Evolutionary conservation across 768 basidiomycete species (phyloP).

Genomic region (Tricholoma flavovirens): DNA sequence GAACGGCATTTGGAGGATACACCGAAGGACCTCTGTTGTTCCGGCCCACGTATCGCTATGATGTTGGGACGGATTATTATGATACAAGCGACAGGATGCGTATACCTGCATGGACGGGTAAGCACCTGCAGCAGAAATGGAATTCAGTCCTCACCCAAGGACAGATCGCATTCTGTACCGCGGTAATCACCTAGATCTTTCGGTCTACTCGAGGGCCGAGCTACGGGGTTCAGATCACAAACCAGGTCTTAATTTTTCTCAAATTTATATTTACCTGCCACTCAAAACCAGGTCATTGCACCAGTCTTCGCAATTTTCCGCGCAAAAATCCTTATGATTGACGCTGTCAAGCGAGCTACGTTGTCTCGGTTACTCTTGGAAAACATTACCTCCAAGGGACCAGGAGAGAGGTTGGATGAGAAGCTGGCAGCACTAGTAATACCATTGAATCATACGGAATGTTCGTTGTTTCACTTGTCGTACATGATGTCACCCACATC

Average conservation of each 20-base stretch:
- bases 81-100: conserved; percentile 96
- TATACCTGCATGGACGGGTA: conserved; percentile 97
- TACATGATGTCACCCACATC: neutral
- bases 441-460: conserved; percentile 36
- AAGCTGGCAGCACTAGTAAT: conserved; percentile 59
- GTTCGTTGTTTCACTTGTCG: conserved; percentile 28
- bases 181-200: conserved; percentile 65
- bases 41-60: conserved; percentile 92
- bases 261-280: neutral
- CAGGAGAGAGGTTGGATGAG: conserved; percentile 66
- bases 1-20: conserved; percentile 77
- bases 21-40: conserved; percentile 90
- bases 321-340: conserved; percentile 72
- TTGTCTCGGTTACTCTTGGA: conserved; percentile 66
- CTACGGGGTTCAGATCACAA: conserved; percentile 92
- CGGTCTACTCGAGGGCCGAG: conserved; percentile 79
- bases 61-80: conserved; percentile 75
- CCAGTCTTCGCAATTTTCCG: conserved; percentile 88
- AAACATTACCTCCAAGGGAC: conserved; percentile 52
- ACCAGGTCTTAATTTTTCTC: conserved; percentile 52
- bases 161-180: conserved; percentile 89
- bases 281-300: conserved; percentile 4
- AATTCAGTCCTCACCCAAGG: conserved; percentile 3
- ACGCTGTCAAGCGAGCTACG: conserved; percentile 64
- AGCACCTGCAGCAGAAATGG: conserved; percentile 8